phyloP scores from a whole-genome alignment of 148 eudicot species.

The Spergularia marina region DNA sequence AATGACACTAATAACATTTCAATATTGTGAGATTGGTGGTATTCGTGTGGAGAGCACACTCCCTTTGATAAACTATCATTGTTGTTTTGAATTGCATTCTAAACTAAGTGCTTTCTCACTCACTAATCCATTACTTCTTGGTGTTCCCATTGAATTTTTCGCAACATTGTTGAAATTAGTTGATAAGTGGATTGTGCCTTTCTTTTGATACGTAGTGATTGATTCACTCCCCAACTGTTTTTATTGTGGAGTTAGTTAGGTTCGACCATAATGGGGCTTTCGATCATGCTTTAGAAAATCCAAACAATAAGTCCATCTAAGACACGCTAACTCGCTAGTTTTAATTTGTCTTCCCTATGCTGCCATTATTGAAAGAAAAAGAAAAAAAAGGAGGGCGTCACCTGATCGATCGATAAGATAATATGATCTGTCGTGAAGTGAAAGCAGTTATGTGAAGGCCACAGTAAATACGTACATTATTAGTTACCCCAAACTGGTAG shows the following conservation, averaged over 20 bases:
- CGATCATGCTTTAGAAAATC: no score
- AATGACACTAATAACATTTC: not conserved
- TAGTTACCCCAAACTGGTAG: no score
- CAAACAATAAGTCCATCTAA: no score
- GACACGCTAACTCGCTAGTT: no score
- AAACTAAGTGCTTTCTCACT: slow-evolving; percentile 27
- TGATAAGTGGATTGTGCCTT: not conserved
- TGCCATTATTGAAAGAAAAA: no score
- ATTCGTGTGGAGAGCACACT: slow-evolving; percentile 52
- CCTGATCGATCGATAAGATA: no score
- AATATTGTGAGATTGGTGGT: slow-evolving; percentile 26
- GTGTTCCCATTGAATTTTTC: not conserved
- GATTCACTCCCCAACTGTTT: not conserved
- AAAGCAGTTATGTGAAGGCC: no score
- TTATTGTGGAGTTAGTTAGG: slow-evolving; percentile 1
- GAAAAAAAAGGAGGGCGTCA: no score
- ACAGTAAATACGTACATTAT: no score
- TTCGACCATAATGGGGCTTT: not conserved
- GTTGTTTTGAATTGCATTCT: not conserved
- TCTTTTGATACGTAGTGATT: not conserved
- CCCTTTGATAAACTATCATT: slow-evolving; percentile 15
- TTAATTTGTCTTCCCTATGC: no score
- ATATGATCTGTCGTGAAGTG: no score
- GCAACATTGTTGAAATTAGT: not conserved
- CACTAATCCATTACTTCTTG: slow-evolving; percentile 22